phyloP scores from a whole-genome alignment of 1,284 basidiomycete species.

The Moesziomyces antarcticus region DNA sequence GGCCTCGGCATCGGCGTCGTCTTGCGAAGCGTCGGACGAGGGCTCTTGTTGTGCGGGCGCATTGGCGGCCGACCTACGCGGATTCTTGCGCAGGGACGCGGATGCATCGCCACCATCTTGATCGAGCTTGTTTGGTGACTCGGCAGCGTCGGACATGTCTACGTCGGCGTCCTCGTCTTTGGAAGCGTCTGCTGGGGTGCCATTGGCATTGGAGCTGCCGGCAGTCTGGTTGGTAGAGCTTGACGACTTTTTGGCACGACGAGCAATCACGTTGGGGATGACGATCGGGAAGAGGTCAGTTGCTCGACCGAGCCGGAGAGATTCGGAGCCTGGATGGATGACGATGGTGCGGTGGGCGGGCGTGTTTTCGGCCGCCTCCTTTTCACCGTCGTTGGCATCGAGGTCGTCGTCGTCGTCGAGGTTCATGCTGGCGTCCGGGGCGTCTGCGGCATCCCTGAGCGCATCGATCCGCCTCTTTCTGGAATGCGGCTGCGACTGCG shows the following conservation, averaged over 20 bases:
- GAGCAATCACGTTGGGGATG: constrained; percentile 82
- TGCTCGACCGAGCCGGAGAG: constrained; percentile 86
- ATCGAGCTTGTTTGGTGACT: background rate
- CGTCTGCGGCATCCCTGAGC: constrained; percentile 16
- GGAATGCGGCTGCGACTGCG: constrained; percentile 13
- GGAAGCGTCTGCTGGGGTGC: background rate
- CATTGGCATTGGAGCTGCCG: background rate
- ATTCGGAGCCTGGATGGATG: constrained; percentile 91
- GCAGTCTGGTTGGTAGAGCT: background rate
- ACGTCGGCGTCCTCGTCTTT: constrained; percentile 13
- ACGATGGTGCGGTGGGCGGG: constrained; percentile 73
- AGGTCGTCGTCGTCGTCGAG: constrained; percentile 31
- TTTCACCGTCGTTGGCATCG: constrained; percentile 36
- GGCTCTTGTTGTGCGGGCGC: constrained; percentile 5
- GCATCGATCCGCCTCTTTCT: constrained; percentile 42
- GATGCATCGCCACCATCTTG: constrained; percentile 5
- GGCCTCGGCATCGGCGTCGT: background rate
- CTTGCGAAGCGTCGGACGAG: constrained; percentile 7
- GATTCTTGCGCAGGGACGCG: constrained; percentile 18
- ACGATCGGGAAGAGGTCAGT: constrained; percentile 83
- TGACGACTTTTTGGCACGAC: constrained; percentile 38
- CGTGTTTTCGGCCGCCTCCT: constrained; percentile 37
- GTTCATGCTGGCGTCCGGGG: constrained; percentile 27
- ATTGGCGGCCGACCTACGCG: constrained; percentile 19
- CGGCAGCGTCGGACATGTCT: constrained; percentile 17